Percentiles rank a stretch among this genome's conserved stretches.
Evolutionary conservation across 257 asterid genomes (phyloP).

Genomic region (Solanum sejunctum): DNA sequence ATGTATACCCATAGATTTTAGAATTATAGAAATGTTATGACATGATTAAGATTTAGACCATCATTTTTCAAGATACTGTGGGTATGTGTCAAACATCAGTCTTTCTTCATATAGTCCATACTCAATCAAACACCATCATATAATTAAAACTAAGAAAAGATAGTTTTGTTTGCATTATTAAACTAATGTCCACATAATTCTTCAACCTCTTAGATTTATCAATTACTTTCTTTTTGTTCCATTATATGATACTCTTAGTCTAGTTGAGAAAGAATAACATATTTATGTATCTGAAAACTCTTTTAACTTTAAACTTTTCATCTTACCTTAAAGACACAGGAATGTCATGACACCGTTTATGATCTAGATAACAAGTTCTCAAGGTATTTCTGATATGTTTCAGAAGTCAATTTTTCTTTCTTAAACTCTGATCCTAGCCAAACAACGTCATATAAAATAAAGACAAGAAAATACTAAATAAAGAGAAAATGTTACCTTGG

Average conservation of each 20-base stretch:
- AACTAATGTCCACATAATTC: neutral
- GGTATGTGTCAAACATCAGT: neutral
- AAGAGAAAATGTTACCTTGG: constrained; percentile 26
- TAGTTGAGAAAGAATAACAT: neutral
- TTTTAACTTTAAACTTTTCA: neutral
- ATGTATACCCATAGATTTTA: too few species aligned
- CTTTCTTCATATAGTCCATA: neutral
- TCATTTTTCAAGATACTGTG: neutral
- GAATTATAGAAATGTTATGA: neutral
- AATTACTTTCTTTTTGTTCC: neutral
- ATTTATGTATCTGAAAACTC: neutral
- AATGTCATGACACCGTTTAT: neutral
- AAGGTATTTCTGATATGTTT: neutral
- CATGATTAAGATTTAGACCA: neutral
- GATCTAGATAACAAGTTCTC: neutral
- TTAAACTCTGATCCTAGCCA: neutral
- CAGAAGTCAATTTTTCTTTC: neutral
- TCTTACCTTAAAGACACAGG: neutral
- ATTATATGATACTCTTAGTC: neutral
- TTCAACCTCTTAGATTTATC: neutral
- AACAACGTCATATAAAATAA: neutral
- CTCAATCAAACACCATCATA: neutral
- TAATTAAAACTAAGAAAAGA: neutral
- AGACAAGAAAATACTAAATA: neutral
- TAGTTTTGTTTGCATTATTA: neutral